phyloP scores from a whole-genome alignment of 805 yeast genomes.

The Lachancea waltii region DNA sequence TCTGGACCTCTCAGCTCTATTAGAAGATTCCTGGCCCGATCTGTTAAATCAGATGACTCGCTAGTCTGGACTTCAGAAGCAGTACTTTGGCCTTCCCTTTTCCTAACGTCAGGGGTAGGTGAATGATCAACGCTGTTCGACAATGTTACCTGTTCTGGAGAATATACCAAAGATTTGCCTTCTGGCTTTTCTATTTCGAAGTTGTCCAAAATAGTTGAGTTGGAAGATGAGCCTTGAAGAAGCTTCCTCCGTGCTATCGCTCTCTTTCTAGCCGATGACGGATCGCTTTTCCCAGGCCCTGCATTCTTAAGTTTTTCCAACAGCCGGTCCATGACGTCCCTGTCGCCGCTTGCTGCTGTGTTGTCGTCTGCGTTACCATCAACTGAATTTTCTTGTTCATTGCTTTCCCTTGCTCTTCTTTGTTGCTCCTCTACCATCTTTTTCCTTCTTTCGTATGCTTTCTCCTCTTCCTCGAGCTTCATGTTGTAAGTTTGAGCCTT shows the following conservation, averaged over 20 bases:
- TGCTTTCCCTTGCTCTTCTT: constrained; percentile 18
- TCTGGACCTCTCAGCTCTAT: constrained; percentile 48
- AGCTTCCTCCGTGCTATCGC: constrained; percentile 67
- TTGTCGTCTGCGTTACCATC: constrained; percentile 13
- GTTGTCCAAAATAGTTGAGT: constrained; percentile 9
- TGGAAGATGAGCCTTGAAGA: constrained; percentile 32
- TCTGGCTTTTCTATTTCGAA: constrained; percentile 4
- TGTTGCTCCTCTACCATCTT: constrained; percentile 39
- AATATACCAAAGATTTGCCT: constrained; percentile 5
- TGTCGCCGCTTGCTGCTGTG: constrained; percentile 16
- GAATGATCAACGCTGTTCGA: constrained; percentile 13
- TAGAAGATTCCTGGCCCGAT: constrained; percentile 33
- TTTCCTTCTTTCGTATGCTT: constrained; percentile 70
- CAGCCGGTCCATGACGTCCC: constrained; percentile 73
- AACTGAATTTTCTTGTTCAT: constrained; percentile 8
- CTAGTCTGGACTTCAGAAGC: neutral
- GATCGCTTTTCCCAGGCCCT: constrained; percentile 70
- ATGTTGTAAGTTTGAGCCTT: constrained; percentile 75
- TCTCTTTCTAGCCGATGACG: constrained; percentile 72
- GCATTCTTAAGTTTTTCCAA: constrained; percentile 83
- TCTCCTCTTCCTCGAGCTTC: constrained; percentile 74
- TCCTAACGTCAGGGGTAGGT: constrained; percentile 20
- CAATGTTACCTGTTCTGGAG: constrained; percentile 6
- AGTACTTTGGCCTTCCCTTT: neutral
- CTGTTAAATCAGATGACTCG: constrained; percentile 21